These are phyloP conservation scores for Coemansia sp. DNA, from an alignment of 192 early-diverging fungal genomes.

Conservation along the genomic window DNA sequence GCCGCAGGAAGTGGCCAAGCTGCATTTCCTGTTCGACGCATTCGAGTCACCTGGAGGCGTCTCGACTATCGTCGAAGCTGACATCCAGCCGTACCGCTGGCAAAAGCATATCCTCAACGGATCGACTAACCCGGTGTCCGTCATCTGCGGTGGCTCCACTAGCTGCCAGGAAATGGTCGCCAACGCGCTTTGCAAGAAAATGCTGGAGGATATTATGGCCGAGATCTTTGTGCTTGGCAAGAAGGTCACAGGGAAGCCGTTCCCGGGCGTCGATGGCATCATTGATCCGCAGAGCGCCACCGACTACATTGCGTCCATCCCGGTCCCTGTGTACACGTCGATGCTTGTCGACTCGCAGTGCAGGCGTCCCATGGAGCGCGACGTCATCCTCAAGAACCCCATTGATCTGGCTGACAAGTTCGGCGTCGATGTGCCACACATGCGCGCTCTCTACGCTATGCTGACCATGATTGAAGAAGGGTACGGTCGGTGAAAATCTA, in stretches of 20 bases:
- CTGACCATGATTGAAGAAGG: constrained; percentile 43
- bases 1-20: constrained; percentile 3
- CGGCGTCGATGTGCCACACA: constrained; percentile 42
- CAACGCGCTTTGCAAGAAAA: constrained; percentile 23
- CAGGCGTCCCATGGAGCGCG: constrained; percentile 52
- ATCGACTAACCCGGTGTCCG: constrained; percentile 49
- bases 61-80: constrained; percentile 31
- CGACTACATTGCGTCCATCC: constrained; percentile 40
- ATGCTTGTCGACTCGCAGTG: constrained; percentile 53
- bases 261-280: constrained; percentile 48
- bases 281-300: constrained; percentile 41
- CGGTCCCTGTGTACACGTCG: constrained; percentile 48
- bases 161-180: constrained; percentile 48
- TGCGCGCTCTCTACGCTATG: constrained; percentile 48
- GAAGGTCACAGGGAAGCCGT: constrained; percentile 36
- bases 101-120: constrained; percentile 53
- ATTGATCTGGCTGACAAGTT: constrained; percentile 41
- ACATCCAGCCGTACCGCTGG: constrained; percentile 55
- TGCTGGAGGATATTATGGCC: constrained; percentile 42
- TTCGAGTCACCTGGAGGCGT: constrained; percentile 37
- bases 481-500: constrained; percentile 14
- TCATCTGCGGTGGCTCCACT: constrained; percentile 34
- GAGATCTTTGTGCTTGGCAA: constrained; percentile 49
- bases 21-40: constrained; percentile 21
- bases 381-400: constrained; percentile 51